Base-by-base conservation (phyloP, 192 early-diverging fungal species). In the Cetraspora pellucida region DNA sequence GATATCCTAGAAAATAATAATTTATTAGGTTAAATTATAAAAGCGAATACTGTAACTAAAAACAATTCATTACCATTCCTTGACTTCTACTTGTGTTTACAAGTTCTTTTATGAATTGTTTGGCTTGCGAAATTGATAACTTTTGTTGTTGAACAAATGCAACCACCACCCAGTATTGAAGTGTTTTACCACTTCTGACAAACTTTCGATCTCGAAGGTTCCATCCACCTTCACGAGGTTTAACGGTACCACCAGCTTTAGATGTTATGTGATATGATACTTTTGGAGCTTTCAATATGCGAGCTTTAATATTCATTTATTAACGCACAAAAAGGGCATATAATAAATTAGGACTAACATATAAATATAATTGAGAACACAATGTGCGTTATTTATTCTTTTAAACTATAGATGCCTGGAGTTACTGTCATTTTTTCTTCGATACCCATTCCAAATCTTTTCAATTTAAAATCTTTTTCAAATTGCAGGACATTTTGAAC, bases 131-230 rank as follows among this genome's bases (percentile, higher is more conserved):
- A 43, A 87, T 64, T 8, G 86, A 82, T 8, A 92, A 79, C 14
- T 87, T 81, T 13, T 82, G 74, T 43, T 86, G 86, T 55, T 85
- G 78, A 19, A 87, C 90, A 76, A 97, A 93, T 21, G 91, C 89
- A 8, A 97, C 86, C 3, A 97, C 93, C 23, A 85, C 84, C 94
- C 94, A 96, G 47, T 90, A 91, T n/a, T 86, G 83, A 30, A 97
- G 87, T 19, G 87, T 87, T 2, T 87, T 89, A 43, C 95, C 95
- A 10, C 90, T 84, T 13, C 87, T 84, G 8, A 98, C 92, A 10
- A 97, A 92, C 74, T 89, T 89, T 81, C 91, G 91, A 77, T 92
- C 93, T 64, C 88, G 88, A 71, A 98, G 83, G 77, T 96, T 95
- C 96, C 96, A 98, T 13, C 91, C 90, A 28, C 97, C 95, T 78